These are phyloP conservation scores for Solanum arcanum DNA, from an alignment of 257 asterid genomes.

Conservation along the genomic window DNA sequence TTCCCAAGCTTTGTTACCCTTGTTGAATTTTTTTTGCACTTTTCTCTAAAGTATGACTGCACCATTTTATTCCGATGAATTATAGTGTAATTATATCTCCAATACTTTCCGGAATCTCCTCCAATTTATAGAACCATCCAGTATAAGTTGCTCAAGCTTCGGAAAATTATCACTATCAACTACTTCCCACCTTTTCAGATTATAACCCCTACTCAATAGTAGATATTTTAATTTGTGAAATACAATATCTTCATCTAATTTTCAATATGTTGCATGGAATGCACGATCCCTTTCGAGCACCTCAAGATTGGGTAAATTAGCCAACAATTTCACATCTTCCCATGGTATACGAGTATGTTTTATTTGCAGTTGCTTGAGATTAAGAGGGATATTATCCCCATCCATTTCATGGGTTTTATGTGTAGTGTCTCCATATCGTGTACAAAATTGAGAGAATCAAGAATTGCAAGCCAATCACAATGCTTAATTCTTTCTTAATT, in stretches of 20 bases:
- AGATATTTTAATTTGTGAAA: background rate
- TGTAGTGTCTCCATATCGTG: too few species aligned
- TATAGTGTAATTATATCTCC: background rate
- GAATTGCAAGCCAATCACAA: too few species aligned
- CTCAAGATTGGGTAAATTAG: too few species aligned
- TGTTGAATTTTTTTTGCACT: too few species aligned
- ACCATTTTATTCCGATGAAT: background rate
- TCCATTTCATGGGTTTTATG: too few species aligned
- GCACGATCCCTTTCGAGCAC: background rate
- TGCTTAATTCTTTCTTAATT: rapidly evolving
- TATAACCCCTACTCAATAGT: rapidly evolving
- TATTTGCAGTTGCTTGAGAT: too few species aligned
- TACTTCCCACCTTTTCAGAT: background rate
- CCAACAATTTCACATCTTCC: too few species aligned
- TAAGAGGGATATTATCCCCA: too few species aligned
- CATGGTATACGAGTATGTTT: too few species aligned
- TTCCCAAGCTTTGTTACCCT: too few species aligned
- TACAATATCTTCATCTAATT: background rate
- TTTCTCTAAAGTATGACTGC: background rate
- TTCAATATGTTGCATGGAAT: background rate
- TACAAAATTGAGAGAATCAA: too few species aligned
- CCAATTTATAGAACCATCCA: background rate
- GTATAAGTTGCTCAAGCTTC: background rate
- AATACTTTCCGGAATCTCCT: background rate
- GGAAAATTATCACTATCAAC: background rate